Percentiles rank a stretch among this genome's conserved stretches.
Conservation (phyloP, 352 stramenopile species). For the Globisporangium sylvaticum region DNA sequence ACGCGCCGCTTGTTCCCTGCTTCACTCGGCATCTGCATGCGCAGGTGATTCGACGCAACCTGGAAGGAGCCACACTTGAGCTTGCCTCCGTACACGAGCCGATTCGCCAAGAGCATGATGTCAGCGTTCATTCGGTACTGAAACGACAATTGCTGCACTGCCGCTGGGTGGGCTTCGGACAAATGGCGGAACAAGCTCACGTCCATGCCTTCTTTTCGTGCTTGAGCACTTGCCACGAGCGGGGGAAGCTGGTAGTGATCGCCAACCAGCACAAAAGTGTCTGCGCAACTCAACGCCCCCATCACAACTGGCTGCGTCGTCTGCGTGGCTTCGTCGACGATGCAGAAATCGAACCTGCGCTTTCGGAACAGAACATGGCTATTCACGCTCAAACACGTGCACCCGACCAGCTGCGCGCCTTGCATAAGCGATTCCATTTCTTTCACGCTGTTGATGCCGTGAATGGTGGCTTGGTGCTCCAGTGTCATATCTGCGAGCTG, state of each 20-base stretch:
- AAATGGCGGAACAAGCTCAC: constrained; percentile 91
- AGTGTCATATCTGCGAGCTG: constrained; percentile 54
- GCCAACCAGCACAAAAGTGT: constrained; percentile 96
- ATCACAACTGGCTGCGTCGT: constrained; percentile 95
- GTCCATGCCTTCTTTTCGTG: constrained; percentile 81
- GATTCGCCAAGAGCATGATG: constrained; percentile 95
- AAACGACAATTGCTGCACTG: constrained; percentile 92
- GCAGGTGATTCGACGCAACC: constrained; percentile 49
- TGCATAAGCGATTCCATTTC: constrained; percentile 50
- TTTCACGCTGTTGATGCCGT: constrained; percentile 32
- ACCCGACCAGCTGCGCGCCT: constrained; percentile 55
- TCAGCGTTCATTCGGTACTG: constrained; percentile 98
- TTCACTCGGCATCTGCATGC: constrained; percentile 7
- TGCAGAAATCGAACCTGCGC: constrained; percentile 96
- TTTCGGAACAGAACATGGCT: constrained; percentile 74
- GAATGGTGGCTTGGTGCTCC: constrained; percentile 31
- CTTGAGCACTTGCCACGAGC: constrained; percentile 89
- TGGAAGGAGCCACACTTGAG: constrained; percentile 88
- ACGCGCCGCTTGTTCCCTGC: neutral
- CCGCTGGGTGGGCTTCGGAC: constrained; percentile 87
- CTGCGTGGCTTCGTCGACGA: constrained; percentile 98
- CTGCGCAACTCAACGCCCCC: constrained; percentile 88
- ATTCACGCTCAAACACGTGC: constrained; percentile 74
- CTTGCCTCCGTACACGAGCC: constrained; percentile 90
- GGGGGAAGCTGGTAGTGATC: constrained; percentile 98